phyloP scores from a whole-genome alignment of 345 rosid genomes.

The Salix viminalis region DNA sequence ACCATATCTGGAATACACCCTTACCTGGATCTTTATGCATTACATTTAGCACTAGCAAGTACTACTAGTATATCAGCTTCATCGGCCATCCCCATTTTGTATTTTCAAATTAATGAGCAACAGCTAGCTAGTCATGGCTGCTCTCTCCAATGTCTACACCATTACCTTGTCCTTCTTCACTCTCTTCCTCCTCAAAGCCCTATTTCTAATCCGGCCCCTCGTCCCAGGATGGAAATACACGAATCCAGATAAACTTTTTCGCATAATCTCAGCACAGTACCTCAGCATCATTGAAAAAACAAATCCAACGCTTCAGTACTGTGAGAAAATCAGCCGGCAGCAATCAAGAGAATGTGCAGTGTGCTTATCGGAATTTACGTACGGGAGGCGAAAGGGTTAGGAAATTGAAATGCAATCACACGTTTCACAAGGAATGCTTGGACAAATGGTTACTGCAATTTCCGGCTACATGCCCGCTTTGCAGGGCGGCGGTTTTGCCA shows the following conservation, averaged over 20 bases:
- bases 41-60: background rate
- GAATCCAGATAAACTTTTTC: background rate
- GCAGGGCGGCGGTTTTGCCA: slow-evolving; percentile 43
- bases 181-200: slow-evolving; percentile 27
- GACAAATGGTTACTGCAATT: slow-evolving; percentile 44
- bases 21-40: background rate
- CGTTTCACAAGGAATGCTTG: slow-evolving; percentile 47
- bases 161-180: slow-evolving; percentile 29
- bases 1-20: background rate
- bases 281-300: slow-evolving; percentile 32
- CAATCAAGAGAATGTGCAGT: slow-evolving; percentile 29
- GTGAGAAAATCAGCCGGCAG: background rate
- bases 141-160: slow-evolving; percentile 27
- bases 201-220: slow-evolving; percentile 21
- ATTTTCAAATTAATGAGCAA: background rate
- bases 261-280: slow-evolving; percentile 26
- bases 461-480: slow-evolving; percentile 49
- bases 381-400: slow-evolving; percentile 40
- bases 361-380: slow-evolving; percentile 35
- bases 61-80: background rate
- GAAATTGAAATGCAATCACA: slow-evolving; percentile 38
- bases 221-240: slow-evolving; percentile 2
- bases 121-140: slow-evolving; percentile 25
- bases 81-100: background rate
- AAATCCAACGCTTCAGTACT: slow-evolving; percentile 31